Percentiles rank a stretch among this genome's conserved stretches.
Conservation (phyloP, 495 filamentous ascomycete genomes). For the Penicillium ochrochloron region DNA sequence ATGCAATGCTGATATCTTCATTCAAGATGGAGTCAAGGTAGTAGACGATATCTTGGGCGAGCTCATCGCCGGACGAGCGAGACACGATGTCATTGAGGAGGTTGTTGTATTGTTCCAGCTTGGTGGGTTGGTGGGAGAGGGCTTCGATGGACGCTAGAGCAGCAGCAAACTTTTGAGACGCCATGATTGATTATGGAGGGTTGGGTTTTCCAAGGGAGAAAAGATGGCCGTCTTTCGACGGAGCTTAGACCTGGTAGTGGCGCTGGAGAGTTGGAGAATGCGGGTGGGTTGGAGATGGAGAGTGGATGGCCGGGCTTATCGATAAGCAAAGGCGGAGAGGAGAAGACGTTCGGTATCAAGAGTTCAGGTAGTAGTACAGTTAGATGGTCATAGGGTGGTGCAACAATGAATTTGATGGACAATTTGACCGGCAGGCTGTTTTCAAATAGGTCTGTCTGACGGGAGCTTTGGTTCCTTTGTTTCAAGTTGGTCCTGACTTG, state of each 20-base stretch:
- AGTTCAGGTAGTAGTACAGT: too few species aligned
- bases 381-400: background rate
- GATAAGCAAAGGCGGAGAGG: slow-evolving; percentile 32
- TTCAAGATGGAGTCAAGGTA: slow-evolving; percentile 71
- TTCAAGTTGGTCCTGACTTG: background rate
- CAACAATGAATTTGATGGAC: background rate
- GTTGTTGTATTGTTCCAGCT: slow-evolving; percentile 64
- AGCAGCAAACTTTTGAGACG: slow-evolving; percentile 60
- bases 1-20: slow-evolving; percentile 73
- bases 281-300: slow-evolving; percentile 12
- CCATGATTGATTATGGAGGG: slow-evolving; percentile 45
- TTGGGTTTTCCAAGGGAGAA: background rate
- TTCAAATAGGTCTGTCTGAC: background rate
- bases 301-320: slow-evolving; percentile 31
- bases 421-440: background rate
- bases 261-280: slow-evolving; percentile 11
- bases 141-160: slow-evolving; percentile 60
- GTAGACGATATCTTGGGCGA: slow-evolving; percentile 68
- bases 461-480: background rate
- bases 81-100: slow-evolving; percentile 68
- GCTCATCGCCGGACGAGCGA: slow-evolving; percentile 54
- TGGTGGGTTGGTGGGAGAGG: slow-evolving; percentile 54
- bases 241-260: background rate
- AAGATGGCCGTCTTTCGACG: background rate
- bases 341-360: background rate